A percentile compares a stretch with the other conserved stretches of the same genome.
These are phyloP conservation scores for Strigomonas galati DNA, from an alignment of 208 protist genomes.

Conservation along the genomic window DNA sequence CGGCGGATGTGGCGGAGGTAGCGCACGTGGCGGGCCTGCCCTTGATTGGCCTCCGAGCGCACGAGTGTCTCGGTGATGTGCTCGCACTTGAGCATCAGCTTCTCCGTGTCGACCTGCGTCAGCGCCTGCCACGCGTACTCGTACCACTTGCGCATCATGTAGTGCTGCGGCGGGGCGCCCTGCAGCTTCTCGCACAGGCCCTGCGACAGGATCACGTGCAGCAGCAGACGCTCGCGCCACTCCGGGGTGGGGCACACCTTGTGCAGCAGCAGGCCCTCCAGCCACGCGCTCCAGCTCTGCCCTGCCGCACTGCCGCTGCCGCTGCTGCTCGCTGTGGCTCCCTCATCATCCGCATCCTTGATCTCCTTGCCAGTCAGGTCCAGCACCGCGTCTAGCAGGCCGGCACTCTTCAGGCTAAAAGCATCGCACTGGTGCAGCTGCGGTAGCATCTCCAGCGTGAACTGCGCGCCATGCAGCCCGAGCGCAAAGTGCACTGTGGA, in stretches of 20 bases:
- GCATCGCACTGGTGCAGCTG: conserved; percentile 37
- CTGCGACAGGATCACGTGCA: conserved; percentile 20
- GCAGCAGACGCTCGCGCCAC: conserved; percentile 19
- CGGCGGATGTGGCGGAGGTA: conserved; percentile 21
- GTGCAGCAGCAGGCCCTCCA: conserved; percentile 20
- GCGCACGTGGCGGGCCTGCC: conserved; percentile 2
- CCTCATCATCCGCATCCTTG: not conserved
- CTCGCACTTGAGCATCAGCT: not conserved
- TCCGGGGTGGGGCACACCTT: conserved; percentile 21
- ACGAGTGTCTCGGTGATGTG: too few relatives aligned
- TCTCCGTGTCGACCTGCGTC: not conserved
- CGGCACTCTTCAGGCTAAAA: conserved; percentile 23
- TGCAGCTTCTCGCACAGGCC: conserved; percentile 13
- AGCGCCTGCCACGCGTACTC: conserved; percentile 22
- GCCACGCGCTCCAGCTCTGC: conserved; percentile 7
- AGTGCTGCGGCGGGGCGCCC: conserved; percentile 3
- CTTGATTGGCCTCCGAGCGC: too few relatives aligned
- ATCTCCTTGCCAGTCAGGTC: not conserved
- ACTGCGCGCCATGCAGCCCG: conserved; percentile 23
- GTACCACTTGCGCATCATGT: conserved; percentile 21
- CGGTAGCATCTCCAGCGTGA: conserved; percentile 30
- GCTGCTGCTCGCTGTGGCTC: not conserved
- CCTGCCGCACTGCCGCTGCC: not conserved
- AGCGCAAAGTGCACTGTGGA: conserved; percentile 28
- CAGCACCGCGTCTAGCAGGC: conserved; percentile 17